phyloP scores from a whole-genome alignment of 208 protist species.

The Lotmaria passim region DNA sequence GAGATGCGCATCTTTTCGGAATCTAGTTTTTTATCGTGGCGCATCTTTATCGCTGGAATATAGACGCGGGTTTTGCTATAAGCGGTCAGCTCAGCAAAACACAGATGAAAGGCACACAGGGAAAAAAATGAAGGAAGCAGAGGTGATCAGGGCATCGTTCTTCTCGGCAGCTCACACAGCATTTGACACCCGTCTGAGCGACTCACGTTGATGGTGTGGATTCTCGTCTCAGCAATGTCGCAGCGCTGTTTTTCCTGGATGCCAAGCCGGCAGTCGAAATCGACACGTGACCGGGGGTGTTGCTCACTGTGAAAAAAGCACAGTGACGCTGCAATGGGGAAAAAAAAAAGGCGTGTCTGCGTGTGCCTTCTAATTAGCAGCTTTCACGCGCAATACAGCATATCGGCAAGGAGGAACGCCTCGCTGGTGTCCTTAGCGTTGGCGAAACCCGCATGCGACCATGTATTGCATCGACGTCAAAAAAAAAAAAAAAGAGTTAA shows the following conservation, averaged over 20 bases:
- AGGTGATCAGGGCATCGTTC: neutral
- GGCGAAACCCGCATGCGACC: slow-evolving; percentile 3
- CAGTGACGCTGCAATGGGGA: no score
- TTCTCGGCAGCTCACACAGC: neutral
- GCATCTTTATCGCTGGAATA: neutral
- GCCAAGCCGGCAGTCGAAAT: neutral
- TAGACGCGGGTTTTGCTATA: neutral
- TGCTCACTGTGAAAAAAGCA: no score
- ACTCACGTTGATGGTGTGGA: slow-evolving; percentile 22
- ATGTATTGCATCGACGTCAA: neutral
- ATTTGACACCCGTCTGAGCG: slow-evolving; percentile 6
- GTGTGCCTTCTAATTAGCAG: no score
- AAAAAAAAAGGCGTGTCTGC: no score
- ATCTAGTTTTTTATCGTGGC: no score
- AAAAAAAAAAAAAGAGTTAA: slow-evolving; percentile 22
- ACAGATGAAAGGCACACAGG: neutral
- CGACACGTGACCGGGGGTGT: no score
- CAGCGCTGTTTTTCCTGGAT: slow-evolving; percentile 7
- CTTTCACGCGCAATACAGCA: no score
- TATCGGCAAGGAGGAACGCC: slow-evolving; percentile 15
- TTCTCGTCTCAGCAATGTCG: slow-evolving; percentile 10
- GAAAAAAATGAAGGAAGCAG: neutral
- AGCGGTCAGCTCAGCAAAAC: neutral
- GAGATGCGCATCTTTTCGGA: neutral
- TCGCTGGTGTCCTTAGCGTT: slow-evolving; percentile 20